These are phyloP conservation scores for Aquilaria sinensis DNA, from an alignment of 345 rosid species.

Conservation along the genomic window DNA sequence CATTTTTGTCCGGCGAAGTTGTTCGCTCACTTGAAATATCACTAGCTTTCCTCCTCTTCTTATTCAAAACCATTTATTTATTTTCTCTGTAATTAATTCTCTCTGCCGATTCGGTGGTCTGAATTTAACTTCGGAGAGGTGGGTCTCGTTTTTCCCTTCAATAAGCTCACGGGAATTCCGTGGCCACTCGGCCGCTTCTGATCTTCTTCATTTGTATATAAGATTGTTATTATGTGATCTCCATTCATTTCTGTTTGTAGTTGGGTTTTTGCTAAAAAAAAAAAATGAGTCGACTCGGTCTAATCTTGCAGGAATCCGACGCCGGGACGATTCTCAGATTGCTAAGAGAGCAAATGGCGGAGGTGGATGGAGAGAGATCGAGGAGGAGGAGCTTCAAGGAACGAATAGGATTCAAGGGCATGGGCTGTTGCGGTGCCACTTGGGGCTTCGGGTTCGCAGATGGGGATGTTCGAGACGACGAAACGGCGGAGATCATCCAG, in stretches of 20 bases:
- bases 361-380: conserved; percentile 26
- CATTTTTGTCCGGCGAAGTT: conserved; percentile 2
- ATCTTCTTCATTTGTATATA: too few relatives aligned
- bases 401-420: conserved; percentile 54
- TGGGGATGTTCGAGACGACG: conserved; percentile 37
- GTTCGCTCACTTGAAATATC: conserved; percentile 8
- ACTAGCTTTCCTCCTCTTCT: neutral
- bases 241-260: neutral
- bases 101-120: neutral
- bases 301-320: conserved; percentile 39
- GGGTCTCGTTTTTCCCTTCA: conserved; percentile 18
- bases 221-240: neutral
- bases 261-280: neutral
- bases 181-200: conserved; percentile 9
- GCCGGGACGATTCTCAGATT: conserved; percentile 42
- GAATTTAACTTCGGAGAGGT: conserved; percentile 10
- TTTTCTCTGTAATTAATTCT: conserved; percentile 1
- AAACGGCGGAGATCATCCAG: neutral
- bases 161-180: conserved; percentile 38
- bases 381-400: conserved; percentile 49
- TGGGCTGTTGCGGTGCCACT: conserved; percentile 68
- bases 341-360: conserved; percentile 53
- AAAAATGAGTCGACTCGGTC: conserved; percentile 43
- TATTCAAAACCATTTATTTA: neutral
- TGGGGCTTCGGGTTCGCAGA: conserved; percentile 42